Conservation (phyloP, 768 basidiomycete genomes). For the Ephemerocybe angulata region DNA sequence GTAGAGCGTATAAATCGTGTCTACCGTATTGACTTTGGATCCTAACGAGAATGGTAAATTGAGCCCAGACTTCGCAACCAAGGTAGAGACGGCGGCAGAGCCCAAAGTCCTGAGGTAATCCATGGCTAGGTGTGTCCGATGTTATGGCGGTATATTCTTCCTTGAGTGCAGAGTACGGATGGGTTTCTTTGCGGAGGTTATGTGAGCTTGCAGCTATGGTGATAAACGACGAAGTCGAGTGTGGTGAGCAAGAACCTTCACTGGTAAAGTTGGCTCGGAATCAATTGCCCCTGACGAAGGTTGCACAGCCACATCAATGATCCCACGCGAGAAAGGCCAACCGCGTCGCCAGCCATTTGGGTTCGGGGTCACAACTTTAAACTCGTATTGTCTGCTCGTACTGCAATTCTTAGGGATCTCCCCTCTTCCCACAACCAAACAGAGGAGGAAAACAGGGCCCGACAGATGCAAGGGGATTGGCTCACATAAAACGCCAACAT, state of each 20-base stretch:
- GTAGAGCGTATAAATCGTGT: slow-evolving; percentile 79
- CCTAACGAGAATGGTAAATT: slow-evolving; percentile 87
- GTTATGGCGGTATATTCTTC: neutral
- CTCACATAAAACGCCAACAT: slow-evolving; percentile 6
- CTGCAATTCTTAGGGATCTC: neutral
- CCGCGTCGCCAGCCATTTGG: neutral
- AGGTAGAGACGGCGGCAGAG: slow-evolving; percentile 79
- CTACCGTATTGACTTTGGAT: slow-evolving; percentile 60
- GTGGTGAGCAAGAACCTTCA: too few relatives aligned
- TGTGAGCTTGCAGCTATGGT: too few relatives aligned
- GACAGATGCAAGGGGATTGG: too few relatives aligned
- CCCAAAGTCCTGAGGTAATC: slow-evolving; percentile 81
- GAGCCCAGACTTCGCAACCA: slow-evolving; percentile 92
- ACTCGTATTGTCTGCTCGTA: neutral
- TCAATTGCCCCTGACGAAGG: too few relatives aligned
- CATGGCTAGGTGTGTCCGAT: slow-evolving; percentile 39
- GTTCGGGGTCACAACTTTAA: too few relatives aligned
- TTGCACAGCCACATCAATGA: neutral
- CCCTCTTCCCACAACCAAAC: neutral
- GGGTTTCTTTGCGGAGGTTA: neutral
- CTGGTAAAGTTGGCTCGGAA: too few relatives aligned
- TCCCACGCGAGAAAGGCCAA: neutral
- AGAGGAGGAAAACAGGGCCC: too few relatives aligned
- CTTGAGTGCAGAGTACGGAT: neutral
- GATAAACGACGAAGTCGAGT: too few relatives aligned